Evolutionary conservation across 306 rosid species (phyloP), one percentile per base, ranked within the genome.

Genomic region (Vigna mungo): DNA sequence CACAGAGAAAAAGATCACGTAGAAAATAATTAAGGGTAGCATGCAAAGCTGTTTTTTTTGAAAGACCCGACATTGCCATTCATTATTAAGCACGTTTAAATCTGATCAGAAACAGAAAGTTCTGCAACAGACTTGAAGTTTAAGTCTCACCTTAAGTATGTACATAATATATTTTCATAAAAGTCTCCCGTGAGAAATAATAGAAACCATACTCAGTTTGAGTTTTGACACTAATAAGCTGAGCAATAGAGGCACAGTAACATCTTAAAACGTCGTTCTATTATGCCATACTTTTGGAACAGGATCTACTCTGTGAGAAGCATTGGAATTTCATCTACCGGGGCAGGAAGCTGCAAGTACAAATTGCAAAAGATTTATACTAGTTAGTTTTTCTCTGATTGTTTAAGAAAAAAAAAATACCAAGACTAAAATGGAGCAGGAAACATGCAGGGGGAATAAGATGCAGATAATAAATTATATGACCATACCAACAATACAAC

Each of bases 281-380:
- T 77, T 18, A 60, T 66, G 59, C 54, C 49, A 10, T 55, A 37
- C 9, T 21, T 63, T 48, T 63, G 7, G 68, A 75, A 55, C 56
- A 0, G 54, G 69, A 58, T 61, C 88, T 94, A 94, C 87, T 94
- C 98, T 0, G 98, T 94, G 21, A 94, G 81, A 25, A 91, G 96
- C 97, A 94, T 90, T 71, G 88, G 87, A 47, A 90, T 47, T 71
- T 94, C 97, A 61, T 79, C 82, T 72, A 82, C 71, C 0, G 90
- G 90, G 14, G 79, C 68, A 39, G 97, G 96, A 54, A 94, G 90
- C 98, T 94, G 97, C 87, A 41, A 9, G 13, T 41, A 41, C 46
- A 88, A 86, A 76, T 62, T 58, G 60, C 79, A 80, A 81, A 61
- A 81, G 63, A 73, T 36, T 53, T 71, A 67, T 68, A 51, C 60